Percentiles rank a stretch among this genome's conserved stretches.
Conservation (phyloP, 2,329 filamentous ascomycete genomes). For the Xylaria sp. region DNA sequence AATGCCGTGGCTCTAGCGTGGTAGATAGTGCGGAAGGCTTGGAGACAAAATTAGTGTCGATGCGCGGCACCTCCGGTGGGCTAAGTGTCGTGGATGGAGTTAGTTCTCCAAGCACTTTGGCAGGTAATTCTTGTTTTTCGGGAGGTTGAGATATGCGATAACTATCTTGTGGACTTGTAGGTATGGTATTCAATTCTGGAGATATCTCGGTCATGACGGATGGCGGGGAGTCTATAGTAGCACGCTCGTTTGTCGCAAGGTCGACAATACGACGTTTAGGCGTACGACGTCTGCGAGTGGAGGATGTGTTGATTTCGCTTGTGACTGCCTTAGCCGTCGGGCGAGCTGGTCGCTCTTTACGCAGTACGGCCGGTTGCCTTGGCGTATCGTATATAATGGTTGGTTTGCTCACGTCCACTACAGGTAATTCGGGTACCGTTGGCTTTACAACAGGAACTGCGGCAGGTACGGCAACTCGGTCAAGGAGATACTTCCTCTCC, state of each 20-base stretch:
- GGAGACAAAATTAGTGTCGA: slow-evolving; percentile 46
- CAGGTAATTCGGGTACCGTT: slow-evolving; percentile 63
- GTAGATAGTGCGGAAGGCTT: slow-evolving; percentile 43
- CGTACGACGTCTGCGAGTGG: slow-evolving; percentile 64
- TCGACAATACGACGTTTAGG: slow-evolving; percentile 70
- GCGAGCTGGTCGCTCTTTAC: slow-evolving; percentile 59
- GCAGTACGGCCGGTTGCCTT: slow-evolving; percentile 57
- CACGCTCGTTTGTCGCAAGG: slow-evolving; percentile 59
- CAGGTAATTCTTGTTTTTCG: slow-evolving; percentile 43
- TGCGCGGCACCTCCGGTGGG: slow-evolving; percentile 45
- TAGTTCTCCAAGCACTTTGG: slow-evolving; percentile 41
- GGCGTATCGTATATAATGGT: slow-evolving; percentile 60
- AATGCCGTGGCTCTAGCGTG: slow-evolving; percentile 40
- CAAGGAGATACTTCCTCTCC: slow-evolving; percentile 83
- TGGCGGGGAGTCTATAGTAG: slow-evolving; percentile 31
- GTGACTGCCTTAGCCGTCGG: slow-evolving; percentile 57
- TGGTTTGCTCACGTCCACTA: slow-evolving; percentile 71
- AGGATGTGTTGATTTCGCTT: slow-evolving; percentile 63
- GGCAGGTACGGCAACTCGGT: slow-evolving; percentile 77
- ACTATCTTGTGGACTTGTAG: slow-evolving; percentile 41
- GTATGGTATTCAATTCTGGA: slow-evolving; percentile 30
- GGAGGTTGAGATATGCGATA: slow-evolving; percentile 53
- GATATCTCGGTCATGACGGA: slow-evolving; percentile 29
- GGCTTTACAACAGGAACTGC: slow-evolving; percentile 80
- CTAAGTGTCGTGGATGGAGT: slow-evolving; percentile 40